Evolutionary conservation across 352 stramenopile genomes (phyloP), one percentile per base, ranked within the genome.

Genomic region (Pythium sukuiense): DNA sequence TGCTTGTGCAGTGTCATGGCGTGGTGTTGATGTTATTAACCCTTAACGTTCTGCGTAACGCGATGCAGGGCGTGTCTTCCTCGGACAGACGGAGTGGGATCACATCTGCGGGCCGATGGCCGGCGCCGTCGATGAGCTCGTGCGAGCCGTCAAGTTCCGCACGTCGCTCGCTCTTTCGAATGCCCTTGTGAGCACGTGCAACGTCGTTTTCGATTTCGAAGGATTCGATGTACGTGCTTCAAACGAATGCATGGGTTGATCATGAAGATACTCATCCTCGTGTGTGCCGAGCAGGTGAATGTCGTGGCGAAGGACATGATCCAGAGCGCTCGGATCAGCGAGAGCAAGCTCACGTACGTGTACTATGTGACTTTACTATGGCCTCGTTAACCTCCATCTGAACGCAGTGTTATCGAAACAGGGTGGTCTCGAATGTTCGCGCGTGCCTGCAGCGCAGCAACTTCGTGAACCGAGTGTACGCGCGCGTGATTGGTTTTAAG

Each of bases 121-220:
- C 13, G 73, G 69, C 12, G 35, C 62, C 0, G 74, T 84, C 33
- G 80, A 93, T 60, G 82, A 92, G 54, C 63, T 88, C 18, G 46
- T 82, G 41, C 83, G 83, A 24, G 79, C 88, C 11, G 76, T 87
- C 60, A 85, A 85, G 59, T 90, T 95, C 37, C 85, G 85, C 24
- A 94, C 87, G 46, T 80, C 76, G 50, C 33, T 92, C 45, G 84
- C 84, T 37, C 79, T 95, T 14, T 90, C 83, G 2, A 63, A 35
- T 7, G 35, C 72, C 41, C 83, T 94, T 30, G 80, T 88, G 35
- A 74, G 76, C 30, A 81, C 76, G n/a, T 92, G 87, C 69, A 88
- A 93, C 41, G 80, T 83, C 3, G 81, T 95, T 33, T 95, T 95
- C 57, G 80, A 89, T 58, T 87, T 85, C 61, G 79, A 93, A 60